Evolutionary conservation across 163 green algal genomes (phyloP).

Genomic region (Coccomyxa subellipsoidea): DNA sequence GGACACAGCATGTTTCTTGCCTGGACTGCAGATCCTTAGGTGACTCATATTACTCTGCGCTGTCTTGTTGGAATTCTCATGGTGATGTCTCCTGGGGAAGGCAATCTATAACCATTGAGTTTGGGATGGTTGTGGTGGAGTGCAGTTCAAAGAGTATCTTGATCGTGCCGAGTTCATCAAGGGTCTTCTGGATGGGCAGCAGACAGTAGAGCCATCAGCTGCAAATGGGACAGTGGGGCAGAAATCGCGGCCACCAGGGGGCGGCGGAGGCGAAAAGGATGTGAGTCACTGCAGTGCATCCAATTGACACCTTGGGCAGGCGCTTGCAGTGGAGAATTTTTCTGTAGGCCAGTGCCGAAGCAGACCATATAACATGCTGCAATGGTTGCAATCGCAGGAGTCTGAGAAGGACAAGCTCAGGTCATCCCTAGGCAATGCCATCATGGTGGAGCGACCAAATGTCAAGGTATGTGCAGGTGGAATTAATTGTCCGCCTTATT

Average conservation of each 20-base stretch:
- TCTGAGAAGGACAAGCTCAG: slow-evolving; percentile 83
- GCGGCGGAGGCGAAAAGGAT: slow-evolving; percentile 37
- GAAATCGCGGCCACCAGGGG: slow-evolving; percentile 30
- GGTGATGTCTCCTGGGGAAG: too few species aligned
- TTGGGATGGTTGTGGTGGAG: background rate
- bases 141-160: slow-evolving; percentile 91
- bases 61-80: too few species aligned
- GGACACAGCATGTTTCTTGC: too few species aligned
- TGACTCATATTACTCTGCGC: too few species aligned
- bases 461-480: slow-evolving; percentile 61
- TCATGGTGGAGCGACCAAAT: slow-evolving; percentile 96
- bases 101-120: too few species aligned
- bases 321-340: too few species aligned
- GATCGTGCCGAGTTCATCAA: slow-evolving; percentile 90
- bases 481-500: too few species aligned
- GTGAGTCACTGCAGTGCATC: slow-evolving; percentile 8
- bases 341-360: too few species aligned
- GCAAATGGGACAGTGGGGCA: slow-evolving; percentile 25
- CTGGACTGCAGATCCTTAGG: too few species aligned
- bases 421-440: slow-evolving; percentile 66
- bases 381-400: slow-evolving; percentile 39
- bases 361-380: too few species aligned
- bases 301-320: background rate
- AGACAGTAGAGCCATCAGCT: slow-evolving; percentile 5
- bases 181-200: slow-evolving; percentile 50